Evolutionary conservation across 2,329 filamentous ascomycete genomes (phyloP).

Genomic region (Cercospora sp.): DNA sequence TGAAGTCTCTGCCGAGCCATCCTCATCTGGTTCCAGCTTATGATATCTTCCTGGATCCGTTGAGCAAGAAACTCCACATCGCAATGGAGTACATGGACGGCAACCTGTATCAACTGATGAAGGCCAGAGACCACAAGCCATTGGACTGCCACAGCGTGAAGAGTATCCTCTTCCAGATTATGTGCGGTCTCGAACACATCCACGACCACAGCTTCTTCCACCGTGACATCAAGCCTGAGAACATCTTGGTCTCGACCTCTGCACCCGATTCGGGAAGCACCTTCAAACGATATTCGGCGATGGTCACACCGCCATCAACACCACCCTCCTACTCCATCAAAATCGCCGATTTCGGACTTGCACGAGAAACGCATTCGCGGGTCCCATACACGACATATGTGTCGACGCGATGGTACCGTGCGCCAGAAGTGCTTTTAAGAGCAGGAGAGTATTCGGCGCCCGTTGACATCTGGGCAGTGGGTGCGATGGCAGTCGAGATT

Average conservation of each 20-base stretch:
- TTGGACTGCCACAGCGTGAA: conserved; percentile 91
- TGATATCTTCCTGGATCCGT: conserved; percentile 96
- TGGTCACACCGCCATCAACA: conserved; percentile 93
- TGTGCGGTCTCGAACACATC: conserved; percentile 94
- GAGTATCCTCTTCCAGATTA: conserved; percentile 96
- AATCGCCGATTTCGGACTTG: conserved; percentile 96
- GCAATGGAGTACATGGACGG: conserved; percentile 99
- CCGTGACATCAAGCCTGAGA: conserved; percentile 98
- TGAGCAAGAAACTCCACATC: conserved; percentile 95
- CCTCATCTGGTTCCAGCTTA: conserved; percentile 93
- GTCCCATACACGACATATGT: conserved; percentile 97
- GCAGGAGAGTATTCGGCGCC: conserved; percentile 97
- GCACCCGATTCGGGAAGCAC: conserved; percentile 78
- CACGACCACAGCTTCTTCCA: conserved; percentile 98
- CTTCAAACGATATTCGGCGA: conserved; percentile 87
- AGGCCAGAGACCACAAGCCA: conserved; percentile 91
- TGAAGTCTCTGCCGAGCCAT: conserved; percentile 83
- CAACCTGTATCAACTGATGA: conserved; percentile 98
- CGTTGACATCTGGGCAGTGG: conserved; percentile 97
- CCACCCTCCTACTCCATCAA: conserved; percentile 94
- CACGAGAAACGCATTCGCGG: conserved; percentile 95
- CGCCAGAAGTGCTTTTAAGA: conserved; percentile 88
- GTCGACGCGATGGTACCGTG: conserved; percentile 92
- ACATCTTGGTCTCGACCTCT: conserved; percentile 94
- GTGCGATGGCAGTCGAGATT: conserved; percentile 97